These are phyloP conservation scores for Trametes cingulata DNA, from an alignment of 768 basidiomycete species.

Conservation along the genomic window DNA sequence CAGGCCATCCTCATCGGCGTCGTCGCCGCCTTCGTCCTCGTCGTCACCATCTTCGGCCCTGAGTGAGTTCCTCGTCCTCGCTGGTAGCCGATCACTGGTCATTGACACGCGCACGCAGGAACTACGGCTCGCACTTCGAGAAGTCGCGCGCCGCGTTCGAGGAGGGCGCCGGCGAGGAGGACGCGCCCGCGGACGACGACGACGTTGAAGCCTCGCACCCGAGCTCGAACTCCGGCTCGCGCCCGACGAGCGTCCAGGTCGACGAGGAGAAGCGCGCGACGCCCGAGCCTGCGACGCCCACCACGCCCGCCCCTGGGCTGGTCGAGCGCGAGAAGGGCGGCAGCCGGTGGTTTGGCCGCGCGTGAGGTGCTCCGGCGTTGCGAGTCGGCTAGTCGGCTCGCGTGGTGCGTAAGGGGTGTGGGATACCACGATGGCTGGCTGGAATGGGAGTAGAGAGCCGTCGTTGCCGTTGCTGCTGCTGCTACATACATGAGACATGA, in stretches of 20 bases:
- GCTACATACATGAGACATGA: not conserved
- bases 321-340: no score
- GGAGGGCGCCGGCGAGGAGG: slow-evolving; percentile 60
- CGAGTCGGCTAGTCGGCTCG: no score
- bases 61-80: slow-evolving; percentile 68
- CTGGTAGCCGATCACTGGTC: no score
- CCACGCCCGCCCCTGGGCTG: no score
- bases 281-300: slow-evolving; percentile 19
- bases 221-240: slow-evolving; percentile 9
- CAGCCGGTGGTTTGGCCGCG: no score
- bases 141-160: slow-evolving; percentile 78
- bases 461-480: no score
- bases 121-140: slow-evolving; percentile 71
- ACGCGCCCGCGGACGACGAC: slow-evolving; percentile 37
- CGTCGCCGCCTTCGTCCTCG: slow-evolving; percentile 73
- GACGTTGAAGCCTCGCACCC: slow-evolving; percentile 1
- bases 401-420: no score
- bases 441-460: no score
- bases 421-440: no score
- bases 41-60: slow-evolving; percentile 78
- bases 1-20: slow-evolving; percentile 88
- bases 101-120: slow-evolving; percentile 21
- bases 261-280: slow-evolving; percentile 21
- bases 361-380: no score
- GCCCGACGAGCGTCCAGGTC: slow-evolving; percentile 20